Evolutionary conservation across 768 basidiomycete species (phyloP).

Genomic region (Phlegmacium glaucopus): DNA sequence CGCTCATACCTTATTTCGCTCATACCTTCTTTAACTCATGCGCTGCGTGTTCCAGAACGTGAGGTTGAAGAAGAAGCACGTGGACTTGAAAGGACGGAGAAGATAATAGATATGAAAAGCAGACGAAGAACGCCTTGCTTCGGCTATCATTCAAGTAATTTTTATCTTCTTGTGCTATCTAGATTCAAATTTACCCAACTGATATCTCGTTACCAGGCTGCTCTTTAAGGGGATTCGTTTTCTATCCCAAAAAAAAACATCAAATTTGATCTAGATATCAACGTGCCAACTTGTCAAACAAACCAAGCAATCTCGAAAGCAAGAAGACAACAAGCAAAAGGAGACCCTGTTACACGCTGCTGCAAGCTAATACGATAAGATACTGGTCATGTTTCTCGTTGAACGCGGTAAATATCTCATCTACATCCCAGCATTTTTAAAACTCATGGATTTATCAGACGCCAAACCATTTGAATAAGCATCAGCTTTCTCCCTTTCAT

Average conservation of each 20-base stretch:
- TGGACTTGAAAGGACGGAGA: constrained; percentile 20
- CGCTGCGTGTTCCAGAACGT: constrained; percentile 18
- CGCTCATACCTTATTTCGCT: neutral
- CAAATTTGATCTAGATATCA: constrained; percentile 30
- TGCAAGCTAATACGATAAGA: constrained; percentile 28
- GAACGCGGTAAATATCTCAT: constrained; percentile 26
- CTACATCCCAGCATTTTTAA: neutral
- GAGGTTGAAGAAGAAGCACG: constrained; percentile 32
- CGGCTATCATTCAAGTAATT: constrained; percentile 23
- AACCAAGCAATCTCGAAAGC: constrained; percentile 17
- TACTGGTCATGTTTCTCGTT: constrained; percentile 29
- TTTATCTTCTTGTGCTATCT: neutral
- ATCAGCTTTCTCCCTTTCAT: constrained; percentile 32
- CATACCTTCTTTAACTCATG: neutral
- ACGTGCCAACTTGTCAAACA: constrained; percentile 19
- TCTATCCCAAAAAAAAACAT: constrained; percentile 24
- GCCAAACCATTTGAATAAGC: constrained; percentile 30
- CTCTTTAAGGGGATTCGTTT: constrained; percentile 21
- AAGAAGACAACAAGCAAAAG: constrained; percentile 15
- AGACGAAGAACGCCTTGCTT: constrained; percentile 18
- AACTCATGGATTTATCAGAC: constrained; percentile 17
- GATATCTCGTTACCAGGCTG: constrained; percentile 16
- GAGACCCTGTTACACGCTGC: constrained; percentile 35
- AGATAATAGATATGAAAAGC: constrained; percentile 22
- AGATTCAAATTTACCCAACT: too few species aligned